Base-by-base conservation (phyloP, 2,329 filamentous ascomycete genomes). In the Claviceps sp. region DNA sequence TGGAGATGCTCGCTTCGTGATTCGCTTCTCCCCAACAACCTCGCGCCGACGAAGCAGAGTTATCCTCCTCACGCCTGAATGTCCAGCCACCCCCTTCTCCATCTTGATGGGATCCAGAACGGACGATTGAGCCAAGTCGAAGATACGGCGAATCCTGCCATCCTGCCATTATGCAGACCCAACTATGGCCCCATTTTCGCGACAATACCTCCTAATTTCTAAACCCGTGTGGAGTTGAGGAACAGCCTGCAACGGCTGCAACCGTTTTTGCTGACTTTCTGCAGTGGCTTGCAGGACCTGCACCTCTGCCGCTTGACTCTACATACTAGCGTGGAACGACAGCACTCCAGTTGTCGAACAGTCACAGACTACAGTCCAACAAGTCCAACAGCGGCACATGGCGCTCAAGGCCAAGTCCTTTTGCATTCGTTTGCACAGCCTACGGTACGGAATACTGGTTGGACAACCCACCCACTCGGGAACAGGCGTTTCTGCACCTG, bases 321-420 rank as follows among this genome's bases (percentile, higher is more conserved):
- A 24, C 4, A 2, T 19, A 19, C 19, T 6, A 26, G 24, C 24
- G 24, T 26, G 26, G 26, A 26, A 8, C 6, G 6, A 26, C 26
- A 26, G 26, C 26, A 24, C 24, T 24, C 24, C 30, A 34, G 30
- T 34, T 11, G 8, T 34, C 30, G 1, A 30, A 30, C 26, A 30
- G 26, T 30, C 8, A 30, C 30, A n/a, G n/a, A n/a, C n/a, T n/a
- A n/a, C n/a, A 11, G 30, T 34, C 30, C 30, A 34, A 34, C 30
- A 34, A 34, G 58, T 51, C 52, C 48, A 43, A 44, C 46, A 11
- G 30, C 11, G 30, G 10, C 30, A 50, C 49, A 51, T 47, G 50
- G 50, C 19, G 13, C 16, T 37, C 52, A 52, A 50, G 48, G 46
- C 50, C 52, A 56, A 58, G 58, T 58, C 51, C 59, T 60, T 61